Conservation (phyloP, 2,329 filamentous ascomycete genomes). For the Cladosporium phlei region DNA sequence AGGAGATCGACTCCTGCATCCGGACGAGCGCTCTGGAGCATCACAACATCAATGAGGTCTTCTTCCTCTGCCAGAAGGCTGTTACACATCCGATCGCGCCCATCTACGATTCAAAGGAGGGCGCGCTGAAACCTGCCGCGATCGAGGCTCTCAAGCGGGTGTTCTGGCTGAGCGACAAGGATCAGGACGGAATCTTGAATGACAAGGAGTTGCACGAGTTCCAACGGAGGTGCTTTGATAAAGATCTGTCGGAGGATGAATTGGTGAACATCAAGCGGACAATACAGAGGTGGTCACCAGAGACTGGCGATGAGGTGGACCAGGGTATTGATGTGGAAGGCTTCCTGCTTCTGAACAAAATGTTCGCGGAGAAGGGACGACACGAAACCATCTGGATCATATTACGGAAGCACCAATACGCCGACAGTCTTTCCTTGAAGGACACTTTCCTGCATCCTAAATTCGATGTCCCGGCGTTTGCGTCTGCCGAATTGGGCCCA, state of each 20-base stretch:
- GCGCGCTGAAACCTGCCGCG: constrained; percentile 77
- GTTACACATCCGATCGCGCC: constrained; percentile 96
- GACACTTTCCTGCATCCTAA: constrained; percentile 89
- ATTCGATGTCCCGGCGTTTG: constrained; percentile 87
- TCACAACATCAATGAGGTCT: constrained; percentile 87
- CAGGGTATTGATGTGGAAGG: constrained; percentile 75
- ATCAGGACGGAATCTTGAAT: constrained; percentile 88
- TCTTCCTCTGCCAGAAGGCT: constrained; percentile 96
- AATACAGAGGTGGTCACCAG: constrained; percentile 55
- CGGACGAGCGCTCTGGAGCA: constrained; percentile 87
- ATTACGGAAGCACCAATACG: constrained; percentile 89
- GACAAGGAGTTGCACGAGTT: constrained; percentile 89
- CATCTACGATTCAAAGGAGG: constrained; percentile 92
- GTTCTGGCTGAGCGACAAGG: constrained; percentile 94
- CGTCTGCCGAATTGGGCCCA: constrained; percentile 89
- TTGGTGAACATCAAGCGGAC: constrained; percentile 86
- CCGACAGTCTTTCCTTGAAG: constrained; percentile 85
- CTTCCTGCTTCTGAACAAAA: constrained; percentile 86
- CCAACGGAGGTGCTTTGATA: constrained; percentile 86
- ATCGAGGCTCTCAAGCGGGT: constrained; percentile 81
- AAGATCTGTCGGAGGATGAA: constrained; percentile 73
- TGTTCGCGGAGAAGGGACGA: constrained; percentile 94
- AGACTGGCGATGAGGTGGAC: constrained; percentile 40
- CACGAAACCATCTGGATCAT: constrained; percentile 99
- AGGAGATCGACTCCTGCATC: constrained; percentile 97